Base-by-base conservation (phyloP, 805 yeast species). In the Candida argentea region DNA sequence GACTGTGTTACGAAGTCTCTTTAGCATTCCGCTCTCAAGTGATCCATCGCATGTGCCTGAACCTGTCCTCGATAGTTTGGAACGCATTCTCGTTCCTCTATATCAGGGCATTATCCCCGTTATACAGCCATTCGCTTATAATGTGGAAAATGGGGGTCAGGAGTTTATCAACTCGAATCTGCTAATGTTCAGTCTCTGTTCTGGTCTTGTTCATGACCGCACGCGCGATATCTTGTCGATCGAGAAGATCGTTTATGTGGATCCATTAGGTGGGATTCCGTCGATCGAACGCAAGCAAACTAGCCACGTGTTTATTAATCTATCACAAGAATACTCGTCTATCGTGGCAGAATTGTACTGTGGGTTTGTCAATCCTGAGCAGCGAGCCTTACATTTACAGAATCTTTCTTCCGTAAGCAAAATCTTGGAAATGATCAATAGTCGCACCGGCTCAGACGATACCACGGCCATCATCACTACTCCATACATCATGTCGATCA, bases 381-480 rank as follows among this genome's bases (percentile, higher is more conserved):
- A 45, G 18, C 56, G 73, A 25, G 72, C 65, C 33, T 52, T 60
- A 8, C 95, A 85, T 48, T 39, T 76, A n/a, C 51, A 58, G 14
- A 86, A 89, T 45, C 54, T 91, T 17, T 43, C 57, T n/a, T 61
- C 76, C 5, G 74, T 89, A 81, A 65, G 76, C 27, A 53, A 60
- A 2, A 50, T 79, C 1, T 57, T 85, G 20, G 50, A 55, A 3
- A 33, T 55, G 6, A 56, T 77, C 3, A 73, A 84, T 1, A 51
- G 71, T 1, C 44, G 31, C 9, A 38, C 55, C 3, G 42, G 46
- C 2, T 47, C 45, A 26, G 60, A 57, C 30, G 72, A 55, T 15
- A 42, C 87, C 1, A 76, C 94, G 0, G 98, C 95, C 0, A 59
- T 91, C 3, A 80, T 91, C 19, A 89, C 97, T 0, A 84, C 96